Conservation (phyloP, 108 stramenopile genomes). For the Pelagomonas calceolata region DNA sequence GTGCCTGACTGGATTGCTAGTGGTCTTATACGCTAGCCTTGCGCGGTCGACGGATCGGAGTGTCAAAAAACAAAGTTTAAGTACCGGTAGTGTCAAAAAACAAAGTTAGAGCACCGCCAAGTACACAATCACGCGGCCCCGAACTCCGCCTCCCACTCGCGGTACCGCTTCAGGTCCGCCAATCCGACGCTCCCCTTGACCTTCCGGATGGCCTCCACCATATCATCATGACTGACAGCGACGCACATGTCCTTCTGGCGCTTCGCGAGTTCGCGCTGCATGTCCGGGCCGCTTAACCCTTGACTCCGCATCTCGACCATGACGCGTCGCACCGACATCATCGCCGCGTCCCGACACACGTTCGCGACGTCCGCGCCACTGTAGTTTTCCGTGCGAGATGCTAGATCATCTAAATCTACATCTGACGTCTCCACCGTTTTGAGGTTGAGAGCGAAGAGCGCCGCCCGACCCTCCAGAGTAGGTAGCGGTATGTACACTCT, state of each 20-base stretch:
- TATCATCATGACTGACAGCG: constrained; percentile 33
- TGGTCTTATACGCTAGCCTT: too few relatives aligned
- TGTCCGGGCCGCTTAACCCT: constrained; percentile 31
- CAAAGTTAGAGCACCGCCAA: too few relatives aligned
- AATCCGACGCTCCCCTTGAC: constrained; percentile 42
- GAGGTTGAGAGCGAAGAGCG: constrained; percentile 45
- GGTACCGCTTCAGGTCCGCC: constrained; percentile 35
- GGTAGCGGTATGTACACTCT: constrained; percentile 85
- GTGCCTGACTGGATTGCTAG: too few relatives aligned
- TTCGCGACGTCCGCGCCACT: constrained; percentile 48
- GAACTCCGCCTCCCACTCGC: constrained; percentile 51
- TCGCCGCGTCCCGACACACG: constrained; percentile 47
- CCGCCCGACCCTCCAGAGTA: constrained; percentile 21
- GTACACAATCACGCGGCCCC: constrained; percentile 51
- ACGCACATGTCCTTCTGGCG: constrained; percentile 3
- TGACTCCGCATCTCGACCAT: constrained; percentile 35
- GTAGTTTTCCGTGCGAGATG: constrained; percentile 32
- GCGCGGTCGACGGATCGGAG: too few relatives aligned
- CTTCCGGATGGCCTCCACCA: constrained; percentile 25
- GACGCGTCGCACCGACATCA: constrained; percentile 51
- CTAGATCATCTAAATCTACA: constrained; percentile 37
- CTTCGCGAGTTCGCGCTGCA: constrained; percentile 31
- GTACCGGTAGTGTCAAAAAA: too few relatives aligned
- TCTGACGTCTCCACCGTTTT: constrained; percentile 23
- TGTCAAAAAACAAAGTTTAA: too few relatives aligned